Percentiles rank a stretch among this genome's conserved stretches.
Conservation (phyloP, 305 asterid species). For the Fraxinus ornus region DNA sequence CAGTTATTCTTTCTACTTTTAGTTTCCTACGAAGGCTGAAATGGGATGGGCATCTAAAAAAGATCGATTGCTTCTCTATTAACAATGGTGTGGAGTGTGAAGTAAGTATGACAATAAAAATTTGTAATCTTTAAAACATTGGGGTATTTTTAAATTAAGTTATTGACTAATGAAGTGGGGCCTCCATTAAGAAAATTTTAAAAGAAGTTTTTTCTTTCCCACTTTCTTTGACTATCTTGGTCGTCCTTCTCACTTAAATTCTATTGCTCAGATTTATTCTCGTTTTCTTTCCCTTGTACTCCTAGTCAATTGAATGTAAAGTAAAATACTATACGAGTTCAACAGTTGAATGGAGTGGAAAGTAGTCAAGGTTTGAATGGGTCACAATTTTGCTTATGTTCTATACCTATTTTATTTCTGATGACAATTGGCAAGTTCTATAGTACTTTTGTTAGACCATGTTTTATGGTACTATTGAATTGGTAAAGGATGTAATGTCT, state of each 20-base stretch:
- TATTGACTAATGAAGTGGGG: neutral
- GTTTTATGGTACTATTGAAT: neutral
- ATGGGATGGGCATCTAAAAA: neutral
- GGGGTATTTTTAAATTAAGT: neutral
- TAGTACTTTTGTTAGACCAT: neutral
- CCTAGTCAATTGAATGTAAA: neutral
- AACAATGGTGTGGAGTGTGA: neutral
- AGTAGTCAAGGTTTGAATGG: neutral
- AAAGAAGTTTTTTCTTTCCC: neutral
- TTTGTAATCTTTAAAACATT: neutral
- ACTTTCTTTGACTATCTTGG: neutral
- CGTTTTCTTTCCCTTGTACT: neutral
- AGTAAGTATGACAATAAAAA: neutral
- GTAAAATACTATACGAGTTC: neutral
- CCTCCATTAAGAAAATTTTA: neutral
- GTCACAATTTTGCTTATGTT: neutral
- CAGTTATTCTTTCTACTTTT: neutral
- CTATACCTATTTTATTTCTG: neutral
- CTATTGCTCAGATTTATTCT: neutral
- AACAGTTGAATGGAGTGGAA: neutral
- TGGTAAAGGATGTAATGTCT: neutral
- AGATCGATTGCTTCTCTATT: neutral
- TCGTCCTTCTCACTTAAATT: neutral
- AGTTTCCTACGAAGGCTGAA: neutral
- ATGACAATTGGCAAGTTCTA: neutral